Evolutionary conservation across 2,329 filamentous ascomycete species (phyloP), one percentile per base, ranked within the genome.

Genomic region (Hypocrella siamensis): DNA sequence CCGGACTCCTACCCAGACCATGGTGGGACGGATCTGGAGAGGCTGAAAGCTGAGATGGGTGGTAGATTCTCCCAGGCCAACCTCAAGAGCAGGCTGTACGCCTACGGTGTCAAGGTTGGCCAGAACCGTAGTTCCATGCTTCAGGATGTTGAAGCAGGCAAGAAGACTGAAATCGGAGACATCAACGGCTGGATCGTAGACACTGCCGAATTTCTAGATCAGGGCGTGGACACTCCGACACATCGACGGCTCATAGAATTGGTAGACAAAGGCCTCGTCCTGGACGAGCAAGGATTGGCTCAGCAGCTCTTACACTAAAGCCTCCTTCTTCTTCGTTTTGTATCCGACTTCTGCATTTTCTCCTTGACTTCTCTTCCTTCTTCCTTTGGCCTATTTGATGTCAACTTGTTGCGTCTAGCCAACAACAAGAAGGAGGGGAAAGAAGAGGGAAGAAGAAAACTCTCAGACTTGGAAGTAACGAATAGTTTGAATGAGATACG

Each of bases 91-190:
- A 60, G 67, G 51, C 48, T 77, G 6, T 50, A 63, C 31, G 47
- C 46, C 7, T 57, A 69, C 6, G 65, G 60, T 2, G 36, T 50
- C n/a, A 58, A 60, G 36, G 68, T 70, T 5, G 48, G 46, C 12
- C 53, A 61, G 19, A 76, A 76, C 45, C 64, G 53, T 8, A 74
- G 69, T 46, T 74, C 68, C 4, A 76, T 76, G 71, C 56, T 73
- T 5, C 71, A 76, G 48, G 70, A 76, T 42, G 58, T 67, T 10
- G 48, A 45, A 19, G 59, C 61, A 6, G 63, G 64, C 12, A 63
- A 61, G 43, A 42, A 46, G 34, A 74, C 70, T 5, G 70, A 75
- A 46, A 59, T 75, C 27, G 46, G 55, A 31, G 67, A 72, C 39
- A 65, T 76, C 41, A 75, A 75, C 43, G 71, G 71, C 32, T 74